Base-by-base conservation (phyloP, 139 green algal genomes). In the Mesotaenium endlicherianum region DNA sequence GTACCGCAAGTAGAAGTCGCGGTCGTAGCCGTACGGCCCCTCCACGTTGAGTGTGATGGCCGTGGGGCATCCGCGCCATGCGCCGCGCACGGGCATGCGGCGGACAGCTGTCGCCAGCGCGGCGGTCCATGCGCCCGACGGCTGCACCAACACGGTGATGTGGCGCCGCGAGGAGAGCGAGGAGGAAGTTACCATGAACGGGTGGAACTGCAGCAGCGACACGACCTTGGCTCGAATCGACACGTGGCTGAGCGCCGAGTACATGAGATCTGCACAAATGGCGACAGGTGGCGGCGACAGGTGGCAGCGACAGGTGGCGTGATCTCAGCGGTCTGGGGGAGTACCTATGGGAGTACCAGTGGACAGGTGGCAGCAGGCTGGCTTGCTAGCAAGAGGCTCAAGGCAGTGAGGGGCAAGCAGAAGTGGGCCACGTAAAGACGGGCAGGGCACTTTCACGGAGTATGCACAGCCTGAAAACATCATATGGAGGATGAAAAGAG, bases 141-240 rank as follows among this genome's bases (percentile, higher is more conserved):
- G 36, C 26, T 78, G 67, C 26, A 78, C 36, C 5, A 59, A 31
- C 5, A 78, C 11, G 5, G 20, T 78, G 20, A 78, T 38, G 5
- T 57, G 5, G 20, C 31, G 42, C 11, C 4, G 11, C 5, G 14
- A n/a, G 44, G 4, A 17, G 6, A 14, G 26, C 5, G 72, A 38
- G 72, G 17, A 39, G 72, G 49, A 70, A 4, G 14, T 20, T 8
- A 81, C 6, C 4, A 39, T 81, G 72, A 81, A 81, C 5, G 72
- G 72, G 72, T 81, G 72, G 36, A 39, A 81, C 72, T 81, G 72
- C 30, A 81, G 31, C 69, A 55, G 14, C 20, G 69, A 77, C 20
- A 77, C 43, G 20, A 64, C 26, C 50, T 20, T 20, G 20, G 26
- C 50, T 20, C 26, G 20, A 26, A 64, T 64, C 20, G 26, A 64